Percentiles rank a stretch among this genome's conserved stretches.
Evolutionary conservation across 371 early-diverging fungal genomes (phyloP).

Genomic region (Parasitella parasitica): DNA sequence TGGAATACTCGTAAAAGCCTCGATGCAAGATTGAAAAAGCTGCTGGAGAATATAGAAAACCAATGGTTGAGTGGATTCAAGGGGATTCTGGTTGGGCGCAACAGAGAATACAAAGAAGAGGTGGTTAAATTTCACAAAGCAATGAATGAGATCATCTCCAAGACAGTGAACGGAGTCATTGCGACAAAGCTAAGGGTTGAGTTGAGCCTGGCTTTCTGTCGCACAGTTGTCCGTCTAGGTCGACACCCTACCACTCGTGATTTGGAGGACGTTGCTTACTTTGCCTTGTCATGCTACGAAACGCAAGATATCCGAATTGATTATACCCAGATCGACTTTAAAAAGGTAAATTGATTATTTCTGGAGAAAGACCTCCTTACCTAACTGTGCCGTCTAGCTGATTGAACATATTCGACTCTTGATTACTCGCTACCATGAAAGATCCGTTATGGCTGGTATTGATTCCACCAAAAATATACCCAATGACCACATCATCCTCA

Average conservation of each 20-base stretch:
- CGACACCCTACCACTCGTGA: conserved; percentile 42
- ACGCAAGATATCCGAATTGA: conserved; percentile 46
- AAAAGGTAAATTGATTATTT: conserved; percentile 32
- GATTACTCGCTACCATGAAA: conserved; percentile 28
- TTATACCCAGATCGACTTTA: conserved; percentile 54
- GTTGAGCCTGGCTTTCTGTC: conserved; percentile 55
- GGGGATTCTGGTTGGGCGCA: conserved; percentile 30
- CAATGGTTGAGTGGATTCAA: conserved; percentile 85
- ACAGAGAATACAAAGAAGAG: conserved; percentile 17
- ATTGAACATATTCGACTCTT: conserved; percentile 12
- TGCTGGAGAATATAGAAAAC: conserved; percentile 66
- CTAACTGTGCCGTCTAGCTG: conserved; percentile 19
- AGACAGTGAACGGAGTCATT: not conserved
- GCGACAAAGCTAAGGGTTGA: conserved; percentile 28
- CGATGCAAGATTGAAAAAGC: conserved; percentile 62
- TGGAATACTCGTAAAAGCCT: conserved; percentile 70
- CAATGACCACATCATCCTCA: conserved; percentile 70
- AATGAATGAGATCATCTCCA: conserved; percentile 14
- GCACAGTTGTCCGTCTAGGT: conserved; percentile 60
- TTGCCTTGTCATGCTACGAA: conserved; percentile 64
- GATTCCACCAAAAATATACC: conserved; percentile 18
- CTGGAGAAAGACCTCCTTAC: no score
- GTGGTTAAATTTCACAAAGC: conserved; percentile 23
- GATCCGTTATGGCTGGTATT: conserved; percentile 10
- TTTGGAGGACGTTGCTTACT: conserved; percentile 72